Evolutionary conservation across 2,329 filamentous ascomycete genomes (phyloP).

Genomic region (Xylariaceae sp.): DNA sequence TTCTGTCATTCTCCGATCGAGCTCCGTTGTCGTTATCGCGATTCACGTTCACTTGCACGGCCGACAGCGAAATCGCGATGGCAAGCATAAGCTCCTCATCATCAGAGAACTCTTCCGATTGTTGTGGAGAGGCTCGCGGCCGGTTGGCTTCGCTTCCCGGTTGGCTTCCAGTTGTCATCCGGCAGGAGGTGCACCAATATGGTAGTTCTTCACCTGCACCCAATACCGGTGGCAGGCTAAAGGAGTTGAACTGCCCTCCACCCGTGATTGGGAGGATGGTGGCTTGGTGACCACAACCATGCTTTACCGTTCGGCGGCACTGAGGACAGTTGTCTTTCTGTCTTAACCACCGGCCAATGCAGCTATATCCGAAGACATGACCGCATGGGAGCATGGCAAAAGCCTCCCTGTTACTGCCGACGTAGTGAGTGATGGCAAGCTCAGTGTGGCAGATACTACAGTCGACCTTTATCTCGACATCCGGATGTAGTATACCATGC

Average conservation of each 20-base stretch:
- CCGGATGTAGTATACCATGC: not conserved
- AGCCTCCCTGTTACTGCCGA: not conserved
- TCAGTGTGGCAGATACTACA: constrained; percentile 8
- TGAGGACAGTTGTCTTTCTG: not conserved
- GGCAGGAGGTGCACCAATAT: too few species aligned
- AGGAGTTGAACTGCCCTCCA: not conserved
- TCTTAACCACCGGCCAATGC: not conserved
- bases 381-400: constrained; percentile 14
- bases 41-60: too few species aligned
- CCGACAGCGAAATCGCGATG: too few species aligned
- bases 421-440: constrained; percentile 5
- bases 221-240: not conserved
- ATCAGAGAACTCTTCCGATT: too few species aligned
- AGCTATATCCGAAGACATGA: constrained; percentile 11
- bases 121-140: too few species aligned
- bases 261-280: not conserved
- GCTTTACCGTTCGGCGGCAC: not conserved
- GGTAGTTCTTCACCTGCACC: not conserved
- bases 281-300: not conserved
- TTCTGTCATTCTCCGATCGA: too few species aligned
- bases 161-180: too few species aligned
- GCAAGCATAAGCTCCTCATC: too few species aligned
- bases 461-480: not conserved
- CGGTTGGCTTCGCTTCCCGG: too few species aligned
- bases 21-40: too few species aligned